phyloP scores from a whole-genome alignment of 805 yeast species.

The Metschnikowia anglica region DNA sequence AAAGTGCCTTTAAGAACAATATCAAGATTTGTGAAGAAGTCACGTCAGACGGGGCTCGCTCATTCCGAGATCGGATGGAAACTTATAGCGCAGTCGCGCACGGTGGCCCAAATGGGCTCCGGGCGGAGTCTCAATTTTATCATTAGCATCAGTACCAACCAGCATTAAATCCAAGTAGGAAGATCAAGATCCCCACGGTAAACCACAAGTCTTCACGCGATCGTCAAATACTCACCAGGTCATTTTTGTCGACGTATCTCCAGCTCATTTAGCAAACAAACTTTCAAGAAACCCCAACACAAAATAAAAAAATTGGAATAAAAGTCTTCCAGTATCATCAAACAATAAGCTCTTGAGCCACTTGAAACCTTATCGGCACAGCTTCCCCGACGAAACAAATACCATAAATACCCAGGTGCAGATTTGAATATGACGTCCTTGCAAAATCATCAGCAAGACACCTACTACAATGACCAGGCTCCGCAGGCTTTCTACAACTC shows the following conservation, averaged over 20 bases:
- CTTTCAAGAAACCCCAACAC: too few species aligned
- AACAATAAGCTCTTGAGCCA: too few species aligned
- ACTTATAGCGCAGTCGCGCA: conserved; percentile 6
- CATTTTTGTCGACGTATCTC: too few species aligned
- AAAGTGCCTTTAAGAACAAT: background rate
- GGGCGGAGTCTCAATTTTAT: conserved; percentile 5
- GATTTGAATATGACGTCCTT: conserved; percentile 21
- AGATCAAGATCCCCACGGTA: background rate
- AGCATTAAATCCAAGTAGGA: background rate
- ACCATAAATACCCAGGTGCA: background rate
- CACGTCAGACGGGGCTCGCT: conserved; percentile 1
- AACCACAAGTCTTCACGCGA: background rate
- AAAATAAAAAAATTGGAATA: too few species aligned
- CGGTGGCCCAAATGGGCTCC: background rate
- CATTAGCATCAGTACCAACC: background rate
- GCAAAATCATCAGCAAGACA: conserved; percentile 19
- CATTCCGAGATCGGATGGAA: conserved; percentile 13
- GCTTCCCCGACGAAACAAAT: background rate
- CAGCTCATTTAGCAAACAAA: too few species aligned
- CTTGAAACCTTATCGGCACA: background rate
- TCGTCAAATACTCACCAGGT: too few species aligned
- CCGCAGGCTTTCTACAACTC: conserved; percentile 21
- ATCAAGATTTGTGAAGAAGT: background rate
- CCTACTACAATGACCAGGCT: conserved; percentile 28
- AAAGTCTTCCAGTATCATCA: too few species aligned